These are phyloP conservation scores for Grosmannia serpens DNA, from an alignment of 2,329 filamentous ascomycete species.

Conservation along the genomic window DNA sequence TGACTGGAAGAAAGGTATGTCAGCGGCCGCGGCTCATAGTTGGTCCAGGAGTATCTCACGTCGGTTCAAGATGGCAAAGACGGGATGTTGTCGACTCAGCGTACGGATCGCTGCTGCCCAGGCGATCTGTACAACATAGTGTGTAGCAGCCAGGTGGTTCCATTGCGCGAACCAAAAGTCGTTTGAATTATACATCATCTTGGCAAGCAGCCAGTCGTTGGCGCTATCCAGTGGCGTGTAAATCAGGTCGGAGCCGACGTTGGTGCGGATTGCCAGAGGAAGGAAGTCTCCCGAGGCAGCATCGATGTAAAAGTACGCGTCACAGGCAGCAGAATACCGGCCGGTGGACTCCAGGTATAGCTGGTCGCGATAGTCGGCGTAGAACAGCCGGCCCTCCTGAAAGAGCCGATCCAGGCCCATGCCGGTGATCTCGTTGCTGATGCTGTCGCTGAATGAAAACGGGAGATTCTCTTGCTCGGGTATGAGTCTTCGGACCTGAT, in stretches of 20 bases:
- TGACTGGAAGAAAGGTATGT: constrained; percentile 13
- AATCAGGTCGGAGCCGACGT: constrained; percentile 25
- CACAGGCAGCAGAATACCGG: constrained; percentile 28
- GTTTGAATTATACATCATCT: constrained; percentile 36
- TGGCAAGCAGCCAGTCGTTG: constrained; percentile 39
- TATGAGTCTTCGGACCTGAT: constrained; percentile 22
- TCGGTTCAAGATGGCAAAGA: constrained; percentile 26
- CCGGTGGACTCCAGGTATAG: constrained; percentile 13
- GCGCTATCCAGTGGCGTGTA: constrained; percentile 33
- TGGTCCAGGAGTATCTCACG: constrained; percentile 13
- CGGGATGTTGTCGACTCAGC: constrained; percentile 31
- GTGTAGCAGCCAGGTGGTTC: constrained; percentile 30
- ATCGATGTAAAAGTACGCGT: constrained; percentile 35
- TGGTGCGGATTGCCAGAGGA: constrained; percentile 36
- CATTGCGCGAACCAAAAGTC: constrained; percentile 33
- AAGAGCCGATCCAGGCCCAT: constrained; percentile 22
- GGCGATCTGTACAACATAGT: constrained; percentile 30
- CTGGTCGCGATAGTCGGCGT: constrained; percentile 29
- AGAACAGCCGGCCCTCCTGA: constrained; percentile 27
- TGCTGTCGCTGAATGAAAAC: constrained; percentile 23
- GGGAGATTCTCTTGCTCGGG: constrained; percentile 20
- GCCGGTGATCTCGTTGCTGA: constrained; percentile 20
- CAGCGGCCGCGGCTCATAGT: not conserved
- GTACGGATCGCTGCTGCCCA: constrained; percentile 34
- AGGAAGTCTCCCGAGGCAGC: constrained; percentile 28